Conservation (phyloP, 176 grass and related monocot species). For the Tillandsia fasciculata region DNA sequence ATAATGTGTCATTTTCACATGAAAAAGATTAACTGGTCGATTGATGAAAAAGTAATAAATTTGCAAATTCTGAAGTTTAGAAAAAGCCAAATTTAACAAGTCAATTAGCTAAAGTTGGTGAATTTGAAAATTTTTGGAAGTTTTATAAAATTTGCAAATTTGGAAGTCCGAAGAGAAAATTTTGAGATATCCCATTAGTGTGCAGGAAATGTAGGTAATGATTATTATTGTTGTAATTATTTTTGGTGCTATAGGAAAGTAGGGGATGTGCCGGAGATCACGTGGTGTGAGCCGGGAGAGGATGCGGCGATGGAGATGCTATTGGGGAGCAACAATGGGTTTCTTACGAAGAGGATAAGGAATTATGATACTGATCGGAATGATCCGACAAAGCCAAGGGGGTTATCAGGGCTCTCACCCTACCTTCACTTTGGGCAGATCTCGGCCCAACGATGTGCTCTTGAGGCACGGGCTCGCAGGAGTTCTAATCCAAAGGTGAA, state of each 20-base stretch:
- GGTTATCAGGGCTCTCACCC: constrained; percentile 60
- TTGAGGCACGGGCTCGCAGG: constrained; percentile 44
- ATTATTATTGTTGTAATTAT: neutral
- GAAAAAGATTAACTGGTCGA: too few species aligned
- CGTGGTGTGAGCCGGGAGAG: constrained; percentile 76
- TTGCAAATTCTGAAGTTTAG: too few species aligned
- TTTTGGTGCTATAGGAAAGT: constrained; percentile 36
- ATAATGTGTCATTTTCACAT: too few species aligned
- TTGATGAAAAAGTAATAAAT: too few species aligned
- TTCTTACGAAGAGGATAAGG: constrained; percentile 75
- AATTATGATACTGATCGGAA: constrained; percentile 55
- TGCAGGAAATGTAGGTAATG: too few species aligned
- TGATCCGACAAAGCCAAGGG: constrained; percentile 61
- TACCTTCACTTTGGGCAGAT: constrained; percentile 97
- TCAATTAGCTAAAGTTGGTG: too few species aligned
- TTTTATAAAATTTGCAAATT: too few species aligned
- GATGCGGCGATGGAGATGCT: constrained; percentile 49
- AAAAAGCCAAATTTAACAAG: too few species aligned
- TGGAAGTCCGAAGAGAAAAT: too few species aligned
- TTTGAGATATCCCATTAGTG: too few species aligned
- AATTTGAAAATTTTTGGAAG: too few species aligned
- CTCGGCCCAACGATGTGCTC: constrained; percentile 74
- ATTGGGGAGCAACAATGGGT: constrained; percentile 58
- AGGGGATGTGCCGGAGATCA: constrained; percentile 65
- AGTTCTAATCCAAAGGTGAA: constrained; percentile 56